Conservation (phyloP, 2,329 filamentous ascomycete genomes). For the Aureobasidium sp. region DNA sequence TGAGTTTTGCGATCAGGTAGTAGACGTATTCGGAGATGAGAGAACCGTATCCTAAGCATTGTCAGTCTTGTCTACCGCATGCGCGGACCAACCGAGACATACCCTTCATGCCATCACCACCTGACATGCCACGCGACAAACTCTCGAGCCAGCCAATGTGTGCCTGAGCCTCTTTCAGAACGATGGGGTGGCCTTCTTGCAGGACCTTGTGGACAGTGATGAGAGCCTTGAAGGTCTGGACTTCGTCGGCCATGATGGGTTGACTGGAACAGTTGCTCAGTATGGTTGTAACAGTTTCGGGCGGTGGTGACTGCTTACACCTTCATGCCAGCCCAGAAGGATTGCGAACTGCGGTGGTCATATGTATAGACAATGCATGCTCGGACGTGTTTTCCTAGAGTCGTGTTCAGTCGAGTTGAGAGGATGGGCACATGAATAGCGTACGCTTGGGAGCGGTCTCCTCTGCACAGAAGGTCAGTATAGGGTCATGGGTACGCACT, state of each 20-base stretch:
- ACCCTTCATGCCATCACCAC: slow-evolving; percentile 51
- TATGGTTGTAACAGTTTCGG: neutral
- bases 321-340: slow-evolving; percentile 98
- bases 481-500: slow-evolving; percentile 1
- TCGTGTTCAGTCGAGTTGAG: slow-evolving; percentile 23
- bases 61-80: slow-evolving; percentile 6
- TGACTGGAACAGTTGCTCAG: slow-evolving; percentile 49
- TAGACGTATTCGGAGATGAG: slow-evolving; percentile 95
- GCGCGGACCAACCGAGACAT: neutral
- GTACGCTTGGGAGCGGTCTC: slow-evolving; percentile 61
- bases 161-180: slow-evolving; percentile 78
- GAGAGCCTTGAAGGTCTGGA: slow-evolving; percentile 97
- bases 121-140: slow-evolving; percentile 70
- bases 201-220: slow-evolving; percentile 97
- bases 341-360: slow-evolving; percentile 92
- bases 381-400: slow-evolving; percentile 79
- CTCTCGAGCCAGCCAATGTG: slow-evolving; percentile 90
- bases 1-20: slow-evolving; percentile 86
- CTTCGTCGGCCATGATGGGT: slow-evolving; percentile 95
- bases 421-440: neutral
- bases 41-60: slow-evolving; percentile 63
- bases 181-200: slow-evolving; percentile 87
- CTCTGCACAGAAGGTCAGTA: slow-evolving; percentile 34
- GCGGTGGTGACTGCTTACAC: slow-evolving; percentile 54
- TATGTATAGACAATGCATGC: slow-evolving; percentile 98